A percentile compares a stretch with the other conserved stretches of the same genome.
phyloP scores from a whole-genome alignment of 805 yeast species.

The Groenewaldozyma salmanticensis region DNA sequence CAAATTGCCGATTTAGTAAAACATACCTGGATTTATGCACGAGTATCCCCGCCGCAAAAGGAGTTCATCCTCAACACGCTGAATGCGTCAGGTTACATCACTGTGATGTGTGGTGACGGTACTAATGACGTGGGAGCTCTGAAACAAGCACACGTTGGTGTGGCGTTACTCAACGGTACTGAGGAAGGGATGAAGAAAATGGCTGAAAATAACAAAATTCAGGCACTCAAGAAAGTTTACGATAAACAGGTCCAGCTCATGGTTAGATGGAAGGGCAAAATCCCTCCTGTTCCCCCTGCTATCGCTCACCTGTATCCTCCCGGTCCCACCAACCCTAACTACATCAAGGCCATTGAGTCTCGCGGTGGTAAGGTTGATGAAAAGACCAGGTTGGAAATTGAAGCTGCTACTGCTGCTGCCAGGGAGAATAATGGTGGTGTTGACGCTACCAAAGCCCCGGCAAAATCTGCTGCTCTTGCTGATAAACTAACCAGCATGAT shows the following conservation, averaged over 20 bases:
- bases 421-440: constrained; percentile 25
- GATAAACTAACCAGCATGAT: constrained; percentile 52
- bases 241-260: constrained; percentile 76
- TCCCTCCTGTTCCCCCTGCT: constrained; percentile 73
- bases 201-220: constrained; percentile 67
- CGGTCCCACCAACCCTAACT: constrained; percentile 83
- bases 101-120: constrained; percentile 99
- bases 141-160: constrained; percentile 97
- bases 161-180: constrained; percentile 95
- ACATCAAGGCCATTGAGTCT: constrained; percentile 73
- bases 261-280: constrained; percentile 58
- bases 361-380: constrained; percentile 75
- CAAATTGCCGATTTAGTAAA: constrained; percentile 67
- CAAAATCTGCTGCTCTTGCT: constrained; percentile 41
- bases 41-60: constrained; percentile 94
- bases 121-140: constrained; percentile 99
- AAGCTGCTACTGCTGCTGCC: constrained; percentile 31
- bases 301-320: constrained; percentile 97
- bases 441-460: constrained; percentile 22
- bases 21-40: constrained; percentile 94
- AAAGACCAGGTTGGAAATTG: constrained; percentile 32
- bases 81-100: constrained; percentile 82
- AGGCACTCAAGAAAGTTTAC: constrained; percentile 56
- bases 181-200: constrained; percentile 86
- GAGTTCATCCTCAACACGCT: constrained; percentile 78